phyloP scores from a whole-genome alignment of 371 early-diverging fungal genomes.

The Sporodiniella umbellata region DNA sequence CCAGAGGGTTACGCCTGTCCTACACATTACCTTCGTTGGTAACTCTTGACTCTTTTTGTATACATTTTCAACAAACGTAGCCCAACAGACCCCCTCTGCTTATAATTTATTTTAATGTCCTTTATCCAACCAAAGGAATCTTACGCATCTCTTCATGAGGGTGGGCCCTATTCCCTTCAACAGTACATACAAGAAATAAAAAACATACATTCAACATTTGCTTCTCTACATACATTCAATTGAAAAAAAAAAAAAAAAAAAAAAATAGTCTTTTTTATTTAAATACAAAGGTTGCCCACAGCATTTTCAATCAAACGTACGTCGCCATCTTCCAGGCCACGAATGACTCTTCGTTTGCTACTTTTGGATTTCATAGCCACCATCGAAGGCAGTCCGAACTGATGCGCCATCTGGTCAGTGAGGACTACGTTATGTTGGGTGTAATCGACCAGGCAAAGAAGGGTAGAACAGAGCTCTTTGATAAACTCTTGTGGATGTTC shows the following conservation, averaged over 20 bases:
- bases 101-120: no score
- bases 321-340: constrained; percentile 45
- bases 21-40: constrained; percentile 50
- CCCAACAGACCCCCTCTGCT: no score
- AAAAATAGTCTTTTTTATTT: neutral
- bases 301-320: constrained; percentile 45
- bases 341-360: constrained; percentile 39
- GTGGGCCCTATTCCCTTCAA: neutral
- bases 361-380: constrained; percentile 8
- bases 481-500: no score
- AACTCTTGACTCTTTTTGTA: neutral
- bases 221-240: no score
- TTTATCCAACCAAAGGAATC: neutral
- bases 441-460: no score
- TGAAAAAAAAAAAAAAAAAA: constrained; percentile 3
- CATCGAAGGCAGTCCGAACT: constrained; percentile 24
- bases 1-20: constrained; percentile 42
- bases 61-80: no score
- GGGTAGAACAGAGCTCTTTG: no score
- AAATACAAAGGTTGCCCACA: constrained; percentile 29
- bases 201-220: constrained; percentile 1
- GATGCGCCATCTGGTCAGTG: constrained; percentile 14
- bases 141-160: neutral
- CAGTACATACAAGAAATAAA: constrained; percentile 2
- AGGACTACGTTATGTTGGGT: no score